Evolutionary conservation across 495 filamentous ascomycete genomes (phyloP).

Genomic region (Umbilicaria muhlenbergii): DNA sequence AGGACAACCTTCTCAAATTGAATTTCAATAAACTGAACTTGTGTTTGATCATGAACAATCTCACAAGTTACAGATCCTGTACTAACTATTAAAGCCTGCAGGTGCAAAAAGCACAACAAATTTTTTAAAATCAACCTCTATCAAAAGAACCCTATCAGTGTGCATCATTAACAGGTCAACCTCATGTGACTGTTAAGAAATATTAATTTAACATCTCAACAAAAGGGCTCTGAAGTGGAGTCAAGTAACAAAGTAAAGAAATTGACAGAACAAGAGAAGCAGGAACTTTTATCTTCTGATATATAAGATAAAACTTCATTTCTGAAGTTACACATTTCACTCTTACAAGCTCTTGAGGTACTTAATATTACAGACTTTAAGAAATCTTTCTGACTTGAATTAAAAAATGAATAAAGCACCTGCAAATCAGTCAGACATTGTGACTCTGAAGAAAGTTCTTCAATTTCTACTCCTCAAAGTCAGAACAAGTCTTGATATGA

Average conservation of each 20-base stretch:
- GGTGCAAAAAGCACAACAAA: conserved; percentile 8
- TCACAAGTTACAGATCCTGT: conserved; percentile 2
- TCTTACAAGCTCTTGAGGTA: background rate
- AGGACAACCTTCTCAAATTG: conserved; percentile 3
- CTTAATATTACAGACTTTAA: background rate
- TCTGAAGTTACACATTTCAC: background rate
- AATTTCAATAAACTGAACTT: conserved; percentile 5
- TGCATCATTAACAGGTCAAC: conserved; percentile 22
- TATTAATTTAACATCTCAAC: conserved; percentile 14
- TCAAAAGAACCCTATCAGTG: conserved; percentile 21
- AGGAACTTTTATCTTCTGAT: background rate
- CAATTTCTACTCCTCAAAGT: conserved; percentile 3
- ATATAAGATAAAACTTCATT: conserved; percentile 1
- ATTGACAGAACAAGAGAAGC: background rate
- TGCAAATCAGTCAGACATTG: conserved; percentile 3
- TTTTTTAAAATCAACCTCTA: conserved; percentile 20
- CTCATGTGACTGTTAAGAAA: conserved; percentile 14
- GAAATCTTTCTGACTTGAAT: conserved; percentile 1
- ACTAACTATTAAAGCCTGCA: conserved; percentile 5
- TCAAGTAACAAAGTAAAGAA: conserved; percentile 5
- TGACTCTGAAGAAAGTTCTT: conserved; percentile 5
- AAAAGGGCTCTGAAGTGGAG: conserved; percentile 1
- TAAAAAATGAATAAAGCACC: background rate
- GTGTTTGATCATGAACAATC: conserved; percentile 6
- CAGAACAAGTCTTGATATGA: conserved; percentile 1